Conservation (phyloP, 192 early-diverging fungal genomes). For the Podila verticillata region DNA sequence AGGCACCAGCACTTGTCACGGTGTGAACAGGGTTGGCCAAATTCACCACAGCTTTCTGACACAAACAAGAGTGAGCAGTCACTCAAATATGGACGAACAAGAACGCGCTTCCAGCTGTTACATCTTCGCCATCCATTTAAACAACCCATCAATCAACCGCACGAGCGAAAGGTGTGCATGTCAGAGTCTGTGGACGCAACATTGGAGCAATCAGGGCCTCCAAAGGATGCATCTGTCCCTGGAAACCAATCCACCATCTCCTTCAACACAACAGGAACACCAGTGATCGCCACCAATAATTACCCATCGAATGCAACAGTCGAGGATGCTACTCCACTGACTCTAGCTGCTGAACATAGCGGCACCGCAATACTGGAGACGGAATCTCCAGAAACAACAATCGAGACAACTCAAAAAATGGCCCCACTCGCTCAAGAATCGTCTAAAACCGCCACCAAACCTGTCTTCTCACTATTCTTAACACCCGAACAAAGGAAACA, state of each 20-base stretch:
- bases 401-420: too few species aligned
- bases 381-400: too few species aligned
- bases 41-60: too few species aligned
- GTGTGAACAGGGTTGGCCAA: too few species aligned
- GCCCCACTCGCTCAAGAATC: too few species aligned
- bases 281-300: neutral
- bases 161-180: neutral
- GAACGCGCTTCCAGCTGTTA: neutral
- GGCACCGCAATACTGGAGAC: too few species aligned
- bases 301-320: neutral
- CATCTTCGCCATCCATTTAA: too few species aligned
- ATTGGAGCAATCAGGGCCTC: neutral
- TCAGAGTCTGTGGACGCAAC: neutral
- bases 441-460: slow-evolving; percentile 11
- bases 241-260: slow-evolving; percentile 1
- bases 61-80: slow-evolving; percentile 8
- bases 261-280: neutral
- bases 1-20: too few species aligned
- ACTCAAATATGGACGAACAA: neutral
- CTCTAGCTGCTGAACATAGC: too few species aligned
- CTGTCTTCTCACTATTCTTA: slow-evolving; percentile 41
- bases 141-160: neutral
- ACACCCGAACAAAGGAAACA: slow-evolving; percentile 40
- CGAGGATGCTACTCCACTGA: too few species aligned
- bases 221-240: neutral